These are phyloP conservation scores for Metschnikowia chrysomelidarum DNA, from an alignment of 805 yeast species.

Conservation along the genomic window DNA sequence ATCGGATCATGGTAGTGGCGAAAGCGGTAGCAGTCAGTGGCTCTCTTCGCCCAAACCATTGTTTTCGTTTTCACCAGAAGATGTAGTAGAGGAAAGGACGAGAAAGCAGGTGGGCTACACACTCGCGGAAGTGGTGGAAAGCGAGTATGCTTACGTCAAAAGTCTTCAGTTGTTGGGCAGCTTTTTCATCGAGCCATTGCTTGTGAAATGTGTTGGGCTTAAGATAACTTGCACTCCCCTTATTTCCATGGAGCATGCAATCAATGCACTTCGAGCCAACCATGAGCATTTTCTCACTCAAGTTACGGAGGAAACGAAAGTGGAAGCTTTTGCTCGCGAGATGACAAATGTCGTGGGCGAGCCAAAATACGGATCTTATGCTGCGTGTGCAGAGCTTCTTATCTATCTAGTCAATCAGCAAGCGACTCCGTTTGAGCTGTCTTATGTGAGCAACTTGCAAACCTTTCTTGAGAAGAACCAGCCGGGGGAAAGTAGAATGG, in stretches of 20 bases:
- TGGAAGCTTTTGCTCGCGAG: conserved; percentile 47
- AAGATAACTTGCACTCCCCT: conserved; percentile 15
- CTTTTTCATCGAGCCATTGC: conserved; percentile 14
- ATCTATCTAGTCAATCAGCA: conserved; percentile 7
- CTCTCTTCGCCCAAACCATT: conserved; percentile 12
- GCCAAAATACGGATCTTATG: conserved; percentile 34
- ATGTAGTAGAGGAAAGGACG: conserved; percentile 4
- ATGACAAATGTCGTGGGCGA: conserved; percentile 81
- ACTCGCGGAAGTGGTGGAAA: conserved; percentile 10
- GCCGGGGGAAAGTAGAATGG: conserved; percentile 15
- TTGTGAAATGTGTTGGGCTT: conserved; percentile 8
- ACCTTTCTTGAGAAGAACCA: conserved; percentile 14
- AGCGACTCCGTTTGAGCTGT: conserved; percentile 12
- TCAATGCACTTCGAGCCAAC: conserved; percentile 7
- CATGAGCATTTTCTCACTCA: conserved; percentile 10
- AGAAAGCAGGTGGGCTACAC: conserved; percentile 9
- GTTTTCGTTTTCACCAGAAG: conserved; percentile 11
- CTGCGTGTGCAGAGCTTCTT: conserved; percentile 13
- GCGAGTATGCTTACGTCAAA: conserved; percentile 13
- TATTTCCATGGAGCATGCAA: conserved; percentile 5
- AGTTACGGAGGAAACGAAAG: neutral
- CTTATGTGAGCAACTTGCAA: conserved; percentile 13
- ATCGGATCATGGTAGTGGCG: too few species aligned
- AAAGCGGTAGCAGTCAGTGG: conserved; percentile 8
- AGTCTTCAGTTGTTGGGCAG: conserved; percentile 13